These are phyloP conservation scores for Acacia confusa DNA, from an alignment of 306 rosid genomes.

Conservation along the genomic window DNA sequence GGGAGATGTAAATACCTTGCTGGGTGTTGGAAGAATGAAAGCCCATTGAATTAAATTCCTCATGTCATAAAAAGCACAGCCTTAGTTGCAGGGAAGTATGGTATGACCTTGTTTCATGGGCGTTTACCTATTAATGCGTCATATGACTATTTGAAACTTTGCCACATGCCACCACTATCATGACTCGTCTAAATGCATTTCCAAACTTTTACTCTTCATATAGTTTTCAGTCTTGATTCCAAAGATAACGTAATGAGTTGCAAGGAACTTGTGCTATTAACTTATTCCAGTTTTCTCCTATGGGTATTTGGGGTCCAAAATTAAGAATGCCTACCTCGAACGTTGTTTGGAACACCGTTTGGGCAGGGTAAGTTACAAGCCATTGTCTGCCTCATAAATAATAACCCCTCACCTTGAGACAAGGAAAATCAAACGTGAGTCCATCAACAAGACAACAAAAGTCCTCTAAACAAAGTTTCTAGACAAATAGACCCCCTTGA, in stretches of 20 bases:
- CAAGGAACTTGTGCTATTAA: neutral
- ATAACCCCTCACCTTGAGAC: neutral
- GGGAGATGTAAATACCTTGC: neutral
- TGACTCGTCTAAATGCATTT: neutral
- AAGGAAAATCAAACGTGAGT: conserved; percentile 19
- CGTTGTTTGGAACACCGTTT: neutral
- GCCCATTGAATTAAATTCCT: neutral
- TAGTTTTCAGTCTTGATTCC: neutral
- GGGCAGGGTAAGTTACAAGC: neutral
- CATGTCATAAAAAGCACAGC: neutral
- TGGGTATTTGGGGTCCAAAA: neutral
- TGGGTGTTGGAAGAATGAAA: neutral
- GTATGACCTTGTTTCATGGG: neutral
- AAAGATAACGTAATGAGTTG: neutral
- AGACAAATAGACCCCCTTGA: conserved; percentile 11
- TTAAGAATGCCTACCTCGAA: neutral
- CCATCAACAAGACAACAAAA: neutral
- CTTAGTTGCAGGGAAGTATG: neutral
- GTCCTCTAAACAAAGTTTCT: conserved; percentile 4
- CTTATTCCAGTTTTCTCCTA: neutral
- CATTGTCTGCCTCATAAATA: neutral
- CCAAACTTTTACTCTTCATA: neutral
- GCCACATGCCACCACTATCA: neutral
- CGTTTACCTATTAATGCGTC: neutral
- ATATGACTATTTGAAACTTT: no score